Evolutionary conservation across 495 filamentous ascomycete genomes (phyloP).

Genomic region (Arthonia radiata): DNA sequence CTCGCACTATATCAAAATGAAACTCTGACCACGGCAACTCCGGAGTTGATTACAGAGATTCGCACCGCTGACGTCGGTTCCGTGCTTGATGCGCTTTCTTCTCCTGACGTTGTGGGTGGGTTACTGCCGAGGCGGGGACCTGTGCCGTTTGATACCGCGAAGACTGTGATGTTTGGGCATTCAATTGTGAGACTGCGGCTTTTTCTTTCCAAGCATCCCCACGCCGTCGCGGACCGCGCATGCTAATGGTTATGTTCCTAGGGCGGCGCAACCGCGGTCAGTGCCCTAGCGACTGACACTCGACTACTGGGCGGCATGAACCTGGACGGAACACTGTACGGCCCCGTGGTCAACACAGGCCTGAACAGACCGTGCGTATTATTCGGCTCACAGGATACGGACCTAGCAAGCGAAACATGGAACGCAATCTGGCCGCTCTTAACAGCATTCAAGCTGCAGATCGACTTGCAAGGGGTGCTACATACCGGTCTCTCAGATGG

Average conservation of each 20-base stretch:
- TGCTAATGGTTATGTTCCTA: no score
- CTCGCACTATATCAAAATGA: no score
- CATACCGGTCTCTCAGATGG: no score
- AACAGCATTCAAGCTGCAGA: slow-evolving; percentile 10
- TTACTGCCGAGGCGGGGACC: no score
- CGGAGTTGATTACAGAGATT: slow-evolving; percentile 5
- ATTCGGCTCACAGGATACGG: slow-evolving; percentile 8
- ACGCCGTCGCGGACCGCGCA: no score
- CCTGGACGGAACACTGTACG: slow-evolving; percentile 21
- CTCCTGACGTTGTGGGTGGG: no score
- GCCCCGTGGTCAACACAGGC: slow-evolving; percentile 8
- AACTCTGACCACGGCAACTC: slow-evolving; percentile 1
- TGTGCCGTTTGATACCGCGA: no score
- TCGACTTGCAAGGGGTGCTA: no score
- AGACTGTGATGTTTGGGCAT: no score
- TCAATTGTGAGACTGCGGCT: no score
- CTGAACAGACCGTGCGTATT: slow-evolving; percentile 13
- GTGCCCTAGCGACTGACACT: slow-evolving; percentile 15
- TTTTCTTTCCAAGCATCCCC: no score
- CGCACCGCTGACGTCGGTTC: slow-evolving; percentile 16
- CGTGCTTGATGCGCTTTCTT: slow-evolving; percentile 16
- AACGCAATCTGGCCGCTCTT: slow-evolving; percentile 8
- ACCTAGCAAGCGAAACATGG: slow-evolving; percentile 10
- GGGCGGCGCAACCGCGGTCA: slow-evolving; percentile 25
- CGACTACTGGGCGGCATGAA: slow-evolving; percentile 21